Conservation (phyloP, 805 yeast species). For the Candida manassasensis region DNA sequence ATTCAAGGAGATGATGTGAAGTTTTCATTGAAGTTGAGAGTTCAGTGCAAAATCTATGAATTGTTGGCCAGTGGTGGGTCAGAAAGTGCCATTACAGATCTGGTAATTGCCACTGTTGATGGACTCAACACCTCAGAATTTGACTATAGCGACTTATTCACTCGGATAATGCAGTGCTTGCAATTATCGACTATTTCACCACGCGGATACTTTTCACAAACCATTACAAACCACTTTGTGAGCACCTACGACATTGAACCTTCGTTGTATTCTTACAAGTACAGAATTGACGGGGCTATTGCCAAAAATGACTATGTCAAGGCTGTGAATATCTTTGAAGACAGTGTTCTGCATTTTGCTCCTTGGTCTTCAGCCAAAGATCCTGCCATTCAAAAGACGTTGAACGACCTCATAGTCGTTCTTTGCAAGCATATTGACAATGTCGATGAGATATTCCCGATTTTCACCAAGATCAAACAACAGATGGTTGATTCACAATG, state of each 20-base stretch:
- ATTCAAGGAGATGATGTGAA: conserved; percentile 18
- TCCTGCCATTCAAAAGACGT: conserved; percentile 36
- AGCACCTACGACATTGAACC: conserved; percentile 10
- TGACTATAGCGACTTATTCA: conserved; percentile 12
- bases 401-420: conserved; percentile 42
- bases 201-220: conserved; percentile 16
- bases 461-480: conserved; percentile 32
- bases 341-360: conserved; percentile 19
- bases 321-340: conserved; percentile 28
- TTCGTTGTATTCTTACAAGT: conserved; percentile 21
- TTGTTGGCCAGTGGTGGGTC: conserved; percentile 1
- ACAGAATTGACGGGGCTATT: conserved; percentile 26
- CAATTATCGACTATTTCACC: conserved; percentile 14
- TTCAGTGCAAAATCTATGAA: conserved; percentile 15
- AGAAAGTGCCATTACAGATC: conserved; percentile 5
- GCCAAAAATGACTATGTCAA: conserved; percentile 11
- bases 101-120: conserved; percentile 2
- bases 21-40: conserved; percentile 17
- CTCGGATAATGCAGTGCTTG: conserved; percentile 15
- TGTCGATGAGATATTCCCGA: conserved; percentile 23
- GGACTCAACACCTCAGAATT: background rate
- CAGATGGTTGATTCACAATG: conserved; percentile 27
- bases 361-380: conserved; percentile 21
- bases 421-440: conserved; percentile 26
- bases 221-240: conserved; percentile 13